Evolutionary conservation across 1,139 yeast species (phyloP), one percentile per base, ranked within the genome.

Genomic region (Tardiomyces digboiensis): DNA sequence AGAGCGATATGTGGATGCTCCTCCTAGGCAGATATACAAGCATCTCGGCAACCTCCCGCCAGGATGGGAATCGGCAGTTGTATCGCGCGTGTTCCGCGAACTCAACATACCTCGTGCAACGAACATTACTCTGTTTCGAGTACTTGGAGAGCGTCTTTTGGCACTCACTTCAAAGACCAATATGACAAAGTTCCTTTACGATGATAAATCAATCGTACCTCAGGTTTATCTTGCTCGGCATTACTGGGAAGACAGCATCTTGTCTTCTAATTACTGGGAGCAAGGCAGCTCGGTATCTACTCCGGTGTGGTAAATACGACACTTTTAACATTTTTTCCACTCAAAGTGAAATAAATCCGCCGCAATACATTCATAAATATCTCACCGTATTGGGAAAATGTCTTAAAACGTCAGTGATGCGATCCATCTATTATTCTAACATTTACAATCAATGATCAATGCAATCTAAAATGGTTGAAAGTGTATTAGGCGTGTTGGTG

Each of bases 271-370:
- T 40, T 46, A 46, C 44, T 47, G 50, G 50, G 50, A 48, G 29
- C 49, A 46, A 33, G 45, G 46, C 29, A 47, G 51, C 40, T 47
- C 44, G 38, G 33, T 26, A n/a, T 47, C 49, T 41, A 49, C 53
- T 16, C 49, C 49, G 2, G 53, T 50, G 23, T 50, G 53, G 53
- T 49, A 38, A 40, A 16, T n/a, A n/a, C n/a, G n/a, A n/a, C n/a
- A n/a, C n/a, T n/a, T n/a, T n/a, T n/a, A n/a, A n/a, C n/a, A n/a
- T n/a, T n/a, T n/a, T n/a, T n/a, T n/a, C n/a, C n/a, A n/a, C n/a
- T n/a, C n/a, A n/a, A n/a, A n/a, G n/a, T n/a, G n/a, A n/a, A n/a
- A n/a, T n/a, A 13, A 13, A 13, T 23, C n/a, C n/a, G n/a, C n/a
- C n/a, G n/a, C n/a, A n/a, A n/a, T n/a, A n/a, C n/a, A n/a, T n/a